A percentile compares a stretch with the other conserved stretches of the same genome.
These are phyloP conservation scores for Asterochloris erici DNA, from an alignment of 139 green algal genomes.

Conservation along the genomic window DNA sequence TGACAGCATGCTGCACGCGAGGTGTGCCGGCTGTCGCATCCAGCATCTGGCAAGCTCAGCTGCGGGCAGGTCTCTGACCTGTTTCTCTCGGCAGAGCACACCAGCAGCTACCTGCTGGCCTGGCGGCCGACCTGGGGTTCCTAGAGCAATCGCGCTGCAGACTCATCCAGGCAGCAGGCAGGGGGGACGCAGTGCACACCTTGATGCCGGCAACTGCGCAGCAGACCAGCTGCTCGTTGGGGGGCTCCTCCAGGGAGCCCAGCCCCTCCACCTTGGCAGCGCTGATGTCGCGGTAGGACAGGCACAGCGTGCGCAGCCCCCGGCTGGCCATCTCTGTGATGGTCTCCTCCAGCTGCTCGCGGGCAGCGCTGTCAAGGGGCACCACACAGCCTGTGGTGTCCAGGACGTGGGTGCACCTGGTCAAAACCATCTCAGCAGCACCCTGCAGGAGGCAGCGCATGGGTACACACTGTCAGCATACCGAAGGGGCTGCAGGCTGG, in stretches of 20 bases:
- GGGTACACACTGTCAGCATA: not conserved
- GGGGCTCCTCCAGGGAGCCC: slow-evolving; percentile 58
- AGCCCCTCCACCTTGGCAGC: slow-evolving; percentile 19
- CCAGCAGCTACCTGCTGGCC: no score
- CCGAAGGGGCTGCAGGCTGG: no score
- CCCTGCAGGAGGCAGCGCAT: slow-evolving; percentile 31
- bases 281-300: slow-evolving; percentile 60
- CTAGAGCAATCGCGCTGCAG: not conserved
- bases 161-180: not conserved
- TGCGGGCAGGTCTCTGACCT: no score
- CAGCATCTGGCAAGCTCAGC: no score
- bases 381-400: slow-evolving; percentile 43
- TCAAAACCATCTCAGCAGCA: slow-evolving; percentile 91
- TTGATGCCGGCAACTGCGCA: slow-evolving; percentile 96
- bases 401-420: slow-evolving; percentile 59
- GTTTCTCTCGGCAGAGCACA: no score
- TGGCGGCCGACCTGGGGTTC: no score
- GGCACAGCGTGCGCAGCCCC: slow-evolving; percentile 85
- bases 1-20: no score
- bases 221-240: slow-evolving; percentile 59
- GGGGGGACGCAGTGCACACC: slow-evolving; percentile 11
- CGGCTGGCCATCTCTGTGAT: slow-evolving; percentile 71
- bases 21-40: no score
- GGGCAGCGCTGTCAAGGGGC: slow-evolving; percentile 40
- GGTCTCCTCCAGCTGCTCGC: slow-evolving; percentile 45